These are phyloP conservation scores for Eurotiales sp. DNA, from an alignment of 2,329 filamentous ascomycete genomes.

Conservation along the genomic window DNA sequence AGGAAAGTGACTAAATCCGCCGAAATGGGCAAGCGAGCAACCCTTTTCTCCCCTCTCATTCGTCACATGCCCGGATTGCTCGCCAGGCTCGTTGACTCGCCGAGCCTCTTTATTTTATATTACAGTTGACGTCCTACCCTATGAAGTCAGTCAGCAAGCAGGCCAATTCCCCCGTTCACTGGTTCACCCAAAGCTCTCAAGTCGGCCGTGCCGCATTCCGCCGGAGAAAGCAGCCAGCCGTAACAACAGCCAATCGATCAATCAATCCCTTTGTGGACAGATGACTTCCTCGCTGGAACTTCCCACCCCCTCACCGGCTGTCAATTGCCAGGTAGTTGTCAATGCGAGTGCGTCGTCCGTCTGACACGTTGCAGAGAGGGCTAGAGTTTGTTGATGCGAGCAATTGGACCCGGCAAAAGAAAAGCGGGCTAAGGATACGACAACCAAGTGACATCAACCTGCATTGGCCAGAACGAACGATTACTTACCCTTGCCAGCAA, in stretches of 20 bases:
- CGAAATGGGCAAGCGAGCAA: neutral
- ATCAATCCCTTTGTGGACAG: neutral
- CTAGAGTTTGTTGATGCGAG: too few species aligned
- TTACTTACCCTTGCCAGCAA: slow-evolving; percentile 1
- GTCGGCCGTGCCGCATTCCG: neutral
- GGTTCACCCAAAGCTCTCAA: neutral
- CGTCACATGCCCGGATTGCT: slow-evolving; percentile 2
- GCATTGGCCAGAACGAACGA: slow-evolving; percentile 14
- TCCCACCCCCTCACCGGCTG: too few species aligned
- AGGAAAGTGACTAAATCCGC: neutral
- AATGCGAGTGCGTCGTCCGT: neutral
- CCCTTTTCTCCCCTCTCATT: neutral
- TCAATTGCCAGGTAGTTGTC: too few species aligned
- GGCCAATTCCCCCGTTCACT: too few species aligned
- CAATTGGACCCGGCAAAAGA: slow-evolving; percentile 4
- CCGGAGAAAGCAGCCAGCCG: neutral
- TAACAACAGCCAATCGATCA: neutral
- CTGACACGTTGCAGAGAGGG: neutral
- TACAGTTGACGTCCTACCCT: neutral
- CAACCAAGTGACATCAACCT: slow-evolving; percentile 13
- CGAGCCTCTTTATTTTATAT: too few species aligned
- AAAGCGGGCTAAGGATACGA: slow-evolving; percentile 6
- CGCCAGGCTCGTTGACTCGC: too few species aligned
- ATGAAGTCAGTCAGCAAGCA: neutral
- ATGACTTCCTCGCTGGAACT: too few species aligned